Evolutionary conservation across 2,329 filamentous ascomycete genomes (phyloP).

Genomic region (Dendryphion nanum): DNA sequence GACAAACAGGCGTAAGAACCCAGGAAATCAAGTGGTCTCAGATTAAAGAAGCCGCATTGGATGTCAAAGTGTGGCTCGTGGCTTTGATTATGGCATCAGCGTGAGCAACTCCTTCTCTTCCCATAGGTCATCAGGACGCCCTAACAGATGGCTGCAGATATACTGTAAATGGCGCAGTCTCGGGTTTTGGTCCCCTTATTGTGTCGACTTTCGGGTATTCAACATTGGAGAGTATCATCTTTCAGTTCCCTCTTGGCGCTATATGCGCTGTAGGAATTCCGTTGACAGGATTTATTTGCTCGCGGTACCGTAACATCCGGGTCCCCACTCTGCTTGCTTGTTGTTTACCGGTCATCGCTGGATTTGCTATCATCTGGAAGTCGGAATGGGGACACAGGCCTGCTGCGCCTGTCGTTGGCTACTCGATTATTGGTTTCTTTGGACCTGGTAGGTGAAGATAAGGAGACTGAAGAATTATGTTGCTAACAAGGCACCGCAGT

Average conservation of each 20-base stretch:
- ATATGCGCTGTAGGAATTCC: slow-evolving; percentile 68
- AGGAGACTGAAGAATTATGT: too few relatives aligned
- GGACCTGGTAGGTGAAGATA: too few relatives aligned
- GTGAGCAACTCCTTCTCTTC: slow-evolving; percentile 22
- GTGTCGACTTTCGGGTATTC: slow-evolving; percentile 44
- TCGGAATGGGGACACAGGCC: slow-evolving; percentile 62
- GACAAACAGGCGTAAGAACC: slow-evolving; percentile 53
- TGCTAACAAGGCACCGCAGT: too few relatives aligned
- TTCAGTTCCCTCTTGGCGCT: slow-evolving; percentile 72
- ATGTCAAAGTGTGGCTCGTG: slow-evolving; percentile 44
- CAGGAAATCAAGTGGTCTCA: slow-evolving; percentile 55
- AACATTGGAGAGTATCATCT: slow-evolving; percentile 41
- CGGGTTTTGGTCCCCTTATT: slow-evolving; percentile 38
- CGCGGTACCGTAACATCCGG: slow-evolving; percentile 60
- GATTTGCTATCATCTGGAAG: slow-evolving; percentile 74
- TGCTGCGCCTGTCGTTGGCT: slow-evolving; percentile 66
- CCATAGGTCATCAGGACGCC: slow-evolving; percentile 27
- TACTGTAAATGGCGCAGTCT: slow-evolving; percentile 50
- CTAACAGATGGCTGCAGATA: slow-evolving; percentile 59
- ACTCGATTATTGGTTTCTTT: slow-evolving; percentile 71
- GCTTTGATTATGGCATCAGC: slow-evolving; percentile 33
- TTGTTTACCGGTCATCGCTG: slow-evolving; percentile 72
- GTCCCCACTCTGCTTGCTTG: slow-evolving; percentile 63
- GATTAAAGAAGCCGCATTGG: slow-evolving; percentile 47
- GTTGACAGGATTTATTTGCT: slow-evolving; percentile 63